A percentile compares a stretch with the other conserved stretches of the same genome.
phyloP scores from a whole-genome alignment of 2,329 filamentous ascomycete genomes.

The Penicillium expansum region DNA sequence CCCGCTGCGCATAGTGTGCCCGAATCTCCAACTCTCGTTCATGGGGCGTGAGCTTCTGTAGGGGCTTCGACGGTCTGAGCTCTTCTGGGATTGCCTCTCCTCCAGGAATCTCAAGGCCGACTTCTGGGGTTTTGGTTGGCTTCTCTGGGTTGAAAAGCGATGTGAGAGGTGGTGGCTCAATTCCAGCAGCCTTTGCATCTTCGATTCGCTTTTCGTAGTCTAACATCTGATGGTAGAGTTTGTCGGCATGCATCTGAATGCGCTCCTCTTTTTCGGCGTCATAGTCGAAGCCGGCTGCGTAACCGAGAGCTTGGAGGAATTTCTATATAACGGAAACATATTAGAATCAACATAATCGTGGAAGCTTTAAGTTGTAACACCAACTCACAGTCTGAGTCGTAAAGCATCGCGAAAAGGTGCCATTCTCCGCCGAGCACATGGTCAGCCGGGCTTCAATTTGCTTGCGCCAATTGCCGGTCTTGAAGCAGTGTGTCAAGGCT shows the following conservation, averaged over 20 bases:
- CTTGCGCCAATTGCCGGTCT: constrained; percentile 64
- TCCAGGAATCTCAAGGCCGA: constrained; percentile 36
- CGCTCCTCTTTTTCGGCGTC: constrained; percentile 71
- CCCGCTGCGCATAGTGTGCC: constrained; percentile 37
- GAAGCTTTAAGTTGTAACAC: neutral
- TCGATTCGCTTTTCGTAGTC: constrained; percentile 74
- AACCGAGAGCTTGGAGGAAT: constrained; percentile 87
- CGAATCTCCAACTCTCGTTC: constrained; percentile 47
- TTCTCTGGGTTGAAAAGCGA: constrained; percentile 45
- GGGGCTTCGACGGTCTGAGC: constrained; percentile 37
- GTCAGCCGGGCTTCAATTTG: constrained; percentile 57
- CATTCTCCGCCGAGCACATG: constrained; percentile 76
- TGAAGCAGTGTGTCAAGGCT: constrained; percentile 79
- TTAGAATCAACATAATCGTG: neutral
- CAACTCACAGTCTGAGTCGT: constrained; percentile 72
- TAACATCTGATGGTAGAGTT: constrained; percentile 82
- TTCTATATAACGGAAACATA: constrained; percentile 52
- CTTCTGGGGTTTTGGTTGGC: constrained; percentile 12
- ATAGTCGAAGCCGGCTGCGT: constrained; percentile 67
- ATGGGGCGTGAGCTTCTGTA: constrained; percentile 46
- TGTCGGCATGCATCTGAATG: constrained; percentile 94
- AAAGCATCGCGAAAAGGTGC: constrained; percentile 80
- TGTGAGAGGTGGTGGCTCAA: constrained; percentile 43
- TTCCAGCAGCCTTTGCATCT: constrained; percentile 49
- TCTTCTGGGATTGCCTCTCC: constrained; percentile 36